Percentiles rank a stretch among this genome's conserved stretches.
Conservation (phyloP, 75 land plant species). For the Pseudotsuga menziesii region DNA sequence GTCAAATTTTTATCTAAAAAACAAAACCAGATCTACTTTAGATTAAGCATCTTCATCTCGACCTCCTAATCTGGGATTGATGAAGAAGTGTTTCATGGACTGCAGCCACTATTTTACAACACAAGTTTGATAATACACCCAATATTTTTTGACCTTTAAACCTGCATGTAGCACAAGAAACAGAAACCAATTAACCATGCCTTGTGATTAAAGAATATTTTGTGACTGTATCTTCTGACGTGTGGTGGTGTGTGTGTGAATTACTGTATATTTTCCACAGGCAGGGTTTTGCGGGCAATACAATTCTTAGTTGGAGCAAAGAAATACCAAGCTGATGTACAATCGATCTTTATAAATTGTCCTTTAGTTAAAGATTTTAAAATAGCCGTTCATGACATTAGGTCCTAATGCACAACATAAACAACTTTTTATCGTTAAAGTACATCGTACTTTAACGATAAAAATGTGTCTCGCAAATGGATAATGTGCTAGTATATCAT, state of each 20-base stretch:
- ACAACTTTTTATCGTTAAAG: background rate
- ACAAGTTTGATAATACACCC: background rate
- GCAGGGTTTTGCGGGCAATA: background rate
- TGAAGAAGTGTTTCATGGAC: background rate
- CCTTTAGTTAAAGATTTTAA: background rate
- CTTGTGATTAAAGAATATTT: background rate
- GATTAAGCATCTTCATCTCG: background rate
- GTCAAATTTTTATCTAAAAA: background rate
- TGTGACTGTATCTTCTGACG: background rate
- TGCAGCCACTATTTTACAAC: background rate
- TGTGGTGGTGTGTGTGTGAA: background rate
- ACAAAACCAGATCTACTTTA: too few relatives aligned
- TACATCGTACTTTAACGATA: too few relatives aligned
- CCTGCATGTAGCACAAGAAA: background rate
- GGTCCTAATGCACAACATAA: background rate
- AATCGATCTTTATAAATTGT: background rate
- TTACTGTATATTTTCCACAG: background rate
- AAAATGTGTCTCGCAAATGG: too few relatives aligned
- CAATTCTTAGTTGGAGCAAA: background rate
- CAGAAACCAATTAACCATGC: background rate
- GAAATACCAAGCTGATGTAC: background rate
- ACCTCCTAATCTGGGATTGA: background rate
- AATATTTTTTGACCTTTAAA: background rate
- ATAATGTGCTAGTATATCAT: too few relatives aligned
- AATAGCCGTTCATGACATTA: background rate